Conservation (phyloP, 2,329 filamentous ascomycete genomes). For the Alternaria burnsii region DNA sequence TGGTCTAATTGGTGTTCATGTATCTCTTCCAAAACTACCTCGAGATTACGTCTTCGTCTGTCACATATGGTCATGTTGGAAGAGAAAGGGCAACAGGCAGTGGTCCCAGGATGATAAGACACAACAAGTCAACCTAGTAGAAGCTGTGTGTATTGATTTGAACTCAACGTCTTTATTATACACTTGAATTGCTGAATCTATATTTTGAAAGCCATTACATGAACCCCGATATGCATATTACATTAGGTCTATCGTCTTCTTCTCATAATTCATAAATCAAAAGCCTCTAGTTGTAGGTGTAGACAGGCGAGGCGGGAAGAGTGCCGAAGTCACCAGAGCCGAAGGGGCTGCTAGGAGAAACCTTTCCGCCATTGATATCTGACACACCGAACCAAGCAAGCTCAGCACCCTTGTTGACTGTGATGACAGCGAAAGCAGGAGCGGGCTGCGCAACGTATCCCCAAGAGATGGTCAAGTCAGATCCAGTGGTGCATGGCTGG, state of each 20-base stretch:
- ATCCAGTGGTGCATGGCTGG: constrained; percentile 19
- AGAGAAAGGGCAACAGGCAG: too few relatives aligned
- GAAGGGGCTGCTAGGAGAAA: constrained; percentile 21
- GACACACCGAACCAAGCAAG: constrained; percentile 27
- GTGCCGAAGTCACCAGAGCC: constrained; percentile 20
- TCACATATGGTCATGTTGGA: too few relatives aligned
- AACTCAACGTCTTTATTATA: not conserved
- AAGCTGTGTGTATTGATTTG: not conserved
- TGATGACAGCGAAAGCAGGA: constrained; percentile 23
- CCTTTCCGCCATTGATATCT: constrained; percentile 22
- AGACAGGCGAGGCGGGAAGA: constrained; percentile 15
- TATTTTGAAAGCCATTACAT: not conserved
- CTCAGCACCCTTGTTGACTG: constrained; percentile 20
- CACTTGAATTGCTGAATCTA: not conserved
- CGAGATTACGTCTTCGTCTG: too few relatives aligned
- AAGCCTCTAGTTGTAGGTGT: constrained; percentile 16
- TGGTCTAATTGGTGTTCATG: too few relatives aligned
- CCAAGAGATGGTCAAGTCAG: constrained; percentile 22
- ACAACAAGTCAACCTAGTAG: too few relatives aligned
- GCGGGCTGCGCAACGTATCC: constrained; percentile 21
- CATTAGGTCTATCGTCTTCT: not conserved
- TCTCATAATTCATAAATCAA: not conserved
- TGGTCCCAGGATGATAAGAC: not conserved
- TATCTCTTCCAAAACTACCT: too few relatives aligned
- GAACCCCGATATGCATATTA: not conserved